Conservation (phyloP, 2,329 filamentous ascomycete species). For the Diaporthe vexans region DNA sequence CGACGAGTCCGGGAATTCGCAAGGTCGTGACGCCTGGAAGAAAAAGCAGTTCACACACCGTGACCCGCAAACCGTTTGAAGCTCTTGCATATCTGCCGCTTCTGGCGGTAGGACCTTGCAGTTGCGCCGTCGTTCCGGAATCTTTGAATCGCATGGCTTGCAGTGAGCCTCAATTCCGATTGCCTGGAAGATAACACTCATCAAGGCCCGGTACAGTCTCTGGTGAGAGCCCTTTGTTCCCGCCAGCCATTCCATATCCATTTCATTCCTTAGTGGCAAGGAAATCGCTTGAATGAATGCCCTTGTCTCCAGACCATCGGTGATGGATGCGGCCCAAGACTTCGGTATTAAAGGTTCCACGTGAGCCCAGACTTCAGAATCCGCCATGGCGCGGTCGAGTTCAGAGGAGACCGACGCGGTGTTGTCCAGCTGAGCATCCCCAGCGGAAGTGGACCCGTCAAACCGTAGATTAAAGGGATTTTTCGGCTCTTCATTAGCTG, state of each 20-base stretch:
- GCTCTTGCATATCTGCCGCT: conserved; percentile 21
- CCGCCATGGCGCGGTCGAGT: background rate
- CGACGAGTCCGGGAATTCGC: background rate
- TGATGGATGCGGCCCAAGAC: background rate
- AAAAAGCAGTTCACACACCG: conserved; percentile 34
- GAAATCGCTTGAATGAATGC: conserved; percentile 33
- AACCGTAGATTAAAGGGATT: no score
- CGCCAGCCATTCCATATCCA: conserved; percentile 14
- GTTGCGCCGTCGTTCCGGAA: conserved; percentile 15
- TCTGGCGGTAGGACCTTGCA: conserved; percentile 29
- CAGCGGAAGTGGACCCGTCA: background rate
- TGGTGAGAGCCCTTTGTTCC: background rate
- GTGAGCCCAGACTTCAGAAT: conserved; percentile 25
- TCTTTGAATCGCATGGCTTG: background rate
- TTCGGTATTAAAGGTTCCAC: background rate
- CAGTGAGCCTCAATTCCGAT: conserved; percentile 21
- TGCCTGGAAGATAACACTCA: conserved; percentile 13
- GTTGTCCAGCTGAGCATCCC: background rate
- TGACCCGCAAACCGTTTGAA: conserved; percentile 7
- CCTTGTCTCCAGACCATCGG: background rate
- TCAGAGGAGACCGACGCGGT: background rate
- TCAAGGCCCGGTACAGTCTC: background rate
- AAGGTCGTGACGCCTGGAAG: background rate
- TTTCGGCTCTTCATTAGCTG: background rate
- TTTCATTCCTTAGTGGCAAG: background rate